Evolutionary conservation across 2,329 filamentous ascomycete species (phyloP).

Genomic region (Aspergillus melleus): DNA sequence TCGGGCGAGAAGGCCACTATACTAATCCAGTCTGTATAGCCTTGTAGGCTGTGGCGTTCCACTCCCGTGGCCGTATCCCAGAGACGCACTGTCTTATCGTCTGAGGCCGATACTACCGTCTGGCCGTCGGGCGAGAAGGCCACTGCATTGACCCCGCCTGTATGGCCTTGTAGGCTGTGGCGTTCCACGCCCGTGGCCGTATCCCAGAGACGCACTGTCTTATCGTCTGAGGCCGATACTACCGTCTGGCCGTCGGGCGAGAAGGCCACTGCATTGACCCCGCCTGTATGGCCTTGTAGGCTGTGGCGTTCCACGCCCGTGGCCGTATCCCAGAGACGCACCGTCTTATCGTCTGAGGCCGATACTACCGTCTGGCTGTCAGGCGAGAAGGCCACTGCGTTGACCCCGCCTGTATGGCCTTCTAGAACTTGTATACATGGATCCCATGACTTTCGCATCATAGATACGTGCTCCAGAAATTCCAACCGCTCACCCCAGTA

Average conservation of each 20-base stretch:
- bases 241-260: not conserved
- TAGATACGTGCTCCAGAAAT: not conserved
- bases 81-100: no score
- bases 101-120: no score
- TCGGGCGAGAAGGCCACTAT: no score
- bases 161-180: no score
- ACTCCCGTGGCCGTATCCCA: not conserved
- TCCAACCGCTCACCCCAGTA: not conserved
- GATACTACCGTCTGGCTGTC: not conserved
- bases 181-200: no score
- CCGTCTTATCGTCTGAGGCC: not conserved
- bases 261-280: not conserved
- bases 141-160: no score
- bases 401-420: not conserved
- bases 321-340: not conserved
- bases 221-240: no score
- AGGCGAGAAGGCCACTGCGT: not conserved
- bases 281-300: not conserved
- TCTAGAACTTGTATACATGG: conserved; percentile 3
- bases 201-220: no score
- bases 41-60: no score
- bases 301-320: no score
- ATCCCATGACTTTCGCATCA: conserved; percentile 2
- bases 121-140: no score
- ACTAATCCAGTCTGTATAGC: no score